phyloP scores from a whole-genome alignment of 257 asterid species.

The Ocimum tenuiflorum region DNA sequence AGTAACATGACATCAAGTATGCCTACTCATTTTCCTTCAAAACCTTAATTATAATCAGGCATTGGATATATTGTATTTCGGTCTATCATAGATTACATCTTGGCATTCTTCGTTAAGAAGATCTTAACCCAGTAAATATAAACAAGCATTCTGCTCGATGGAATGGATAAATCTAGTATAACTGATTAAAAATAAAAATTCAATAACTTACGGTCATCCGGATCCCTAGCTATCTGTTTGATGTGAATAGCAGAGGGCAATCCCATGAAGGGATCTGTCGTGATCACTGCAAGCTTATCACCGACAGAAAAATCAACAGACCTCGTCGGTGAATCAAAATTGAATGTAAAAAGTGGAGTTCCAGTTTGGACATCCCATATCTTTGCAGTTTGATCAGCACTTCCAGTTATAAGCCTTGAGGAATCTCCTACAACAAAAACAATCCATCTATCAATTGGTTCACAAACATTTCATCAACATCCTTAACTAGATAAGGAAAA shows the following conservation, averaged over 20 bases:
- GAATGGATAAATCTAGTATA: not conserved
- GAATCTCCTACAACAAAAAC: slow-evolving; percentile 61
- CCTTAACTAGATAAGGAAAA: too few species aligned
- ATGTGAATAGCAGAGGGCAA: slow-evolving; percentile 73
- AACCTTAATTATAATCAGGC: not conserved
- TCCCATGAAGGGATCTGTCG: slow-evolving; percentile 92
- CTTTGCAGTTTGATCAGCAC: slow-evolving; percentile 88
- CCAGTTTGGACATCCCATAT: slow-evolving; percentile 75
- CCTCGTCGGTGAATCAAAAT: slow-evolving; percentile 72
- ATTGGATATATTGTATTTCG: not conserved
- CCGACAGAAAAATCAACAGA: slow-evolving; percentile 77
- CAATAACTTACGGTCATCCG: slow-evolving; percentile 55
- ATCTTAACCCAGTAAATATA: not conserved
- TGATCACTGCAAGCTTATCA: slow-evolving; percentile 70
- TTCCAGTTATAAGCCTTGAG: slow-evolving; percentile 66
- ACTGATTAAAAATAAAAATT: not conserved
- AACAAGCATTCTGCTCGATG: not conserved
- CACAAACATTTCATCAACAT: not conserved
- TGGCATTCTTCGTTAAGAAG: not conserved
- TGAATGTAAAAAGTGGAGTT: slow-evolving; percentile 52
- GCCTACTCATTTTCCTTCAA: not conserved
- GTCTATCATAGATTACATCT: not conserved
- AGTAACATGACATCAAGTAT: not conserved
- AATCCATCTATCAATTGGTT: not conserved
- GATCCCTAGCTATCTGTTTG: slow-evolving; percentile 63